These are phyloP conservation scores for Chrysochromulina parva DNA, from an alignment of 78 protist species.

Conservation along the genomic window DNA sequence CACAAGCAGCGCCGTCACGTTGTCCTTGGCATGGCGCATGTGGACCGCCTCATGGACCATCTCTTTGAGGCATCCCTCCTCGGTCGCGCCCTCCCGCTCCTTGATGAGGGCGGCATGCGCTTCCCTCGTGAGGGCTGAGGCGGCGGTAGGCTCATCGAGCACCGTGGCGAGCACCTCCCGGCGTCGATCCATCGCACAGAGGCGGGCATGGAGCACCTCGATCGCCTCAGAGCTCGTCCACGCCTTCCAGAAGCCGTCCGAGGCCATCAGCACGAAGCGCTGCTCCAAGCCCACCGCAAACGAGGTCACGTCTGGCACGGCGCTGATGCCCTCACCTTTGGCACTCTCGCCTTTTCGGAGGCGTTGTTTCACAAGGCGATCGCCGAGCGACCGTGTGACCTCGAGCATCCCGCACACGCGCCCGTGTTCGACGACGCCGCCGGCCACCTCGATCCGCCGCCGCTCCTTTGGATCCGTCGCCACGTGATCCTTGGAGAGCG, in stretches of 20 bases:
- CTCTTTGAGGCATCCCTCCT: neutral
- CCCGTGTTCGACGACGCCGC: neutral
- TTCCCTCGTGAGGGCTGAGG: neutral
- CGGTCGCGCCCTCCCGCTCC: neutral
- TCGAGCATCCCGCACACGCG: conserved; percentile 20
- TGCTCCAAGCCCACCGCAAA: neutral
- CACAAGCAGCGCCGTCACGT: neutral
- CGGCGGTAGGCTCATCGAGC: neutral
- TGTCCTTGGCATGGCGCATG: neutral
- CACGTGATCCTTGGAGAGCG: neutral
- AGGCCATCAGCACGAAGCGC: neutral
- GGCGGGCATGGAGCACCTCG: neutral
- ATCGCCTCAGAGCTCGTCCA: neutral
- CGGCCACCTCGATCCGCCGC: neutral
- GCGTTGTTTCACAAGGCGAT: neutral
- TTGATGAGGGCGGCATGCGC: neutral
- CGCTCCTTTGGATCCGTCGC: neutral
- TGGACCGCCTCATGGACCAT: neutral
- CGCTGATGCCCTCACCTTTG: neutral
- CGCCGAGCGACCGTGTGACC: neutral
- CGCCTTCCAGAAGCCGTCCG: neutral
- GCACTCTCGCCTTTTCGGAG: neutral
- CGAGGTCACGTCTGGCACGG: neutral
- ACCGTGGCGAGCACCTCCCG: neutral
- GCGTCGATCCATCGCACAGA: neutral